Evolutionary conservation across 371 early-diverging fungal genomes (phyloP).

Genomic region (Zychaea mexicana): DNA sequence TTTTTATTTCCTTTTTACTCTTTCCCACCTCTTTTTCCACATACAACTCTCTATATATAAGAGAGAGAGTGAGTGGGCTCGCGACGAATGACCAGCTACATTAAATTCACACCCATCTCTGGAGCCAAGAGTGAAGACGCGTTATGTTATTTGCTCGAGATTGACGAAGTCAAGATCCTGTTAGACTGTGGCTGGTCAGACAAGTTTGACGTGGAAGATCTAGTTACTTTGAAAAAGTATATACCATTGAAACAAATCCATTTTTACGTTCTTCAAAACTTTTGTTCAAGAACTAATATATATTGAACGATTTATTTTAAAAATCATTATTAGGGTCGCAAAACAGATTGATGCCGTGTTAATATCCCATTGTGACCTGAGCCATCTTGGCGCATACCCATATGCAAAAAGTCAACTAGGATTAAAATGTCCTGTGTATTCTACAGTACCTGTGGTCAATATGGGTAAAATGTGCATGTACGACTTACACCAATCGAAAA

Average conservation of each 20-base stretch:
- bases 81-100: slow-evolving; percentile 72
- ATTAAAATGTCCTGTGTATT: slow-evolving; percentile 88
- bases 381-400: slow-evolving; percentile 90
- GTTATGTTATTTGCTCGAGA: slow-evolving; percentile 89
- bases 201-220: slow-evolving; percentile 67
- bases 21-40: no score
- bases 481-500: slow-evolving; percentile 75
- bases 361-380: slow-evolving; percentile 87
- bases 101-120: slow-evolving; percentile 85
- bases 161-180: slow-evolving; percentile 87
- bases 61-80: no score
- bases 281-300: no score
- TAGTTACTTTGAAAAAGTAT: slow-evolving; percentile 71
- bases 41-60: no score
- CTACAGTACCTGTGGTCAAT: slow-evolving; percentile 92
- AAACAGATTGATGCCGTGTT: slow-evolving; percentile 93
- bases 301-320: no score
- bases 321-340: slow-evolving; percentile 62
- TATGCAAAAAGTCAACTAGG: slow-evolving; percentile 82
- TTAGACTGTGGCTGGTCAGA: slow-evolving; percentile 94
- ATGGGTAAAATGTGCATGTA: slow-evolving; percentile 91
- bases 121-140: slow-evolving; percentile 84
- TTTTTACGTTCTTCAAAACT: no score
- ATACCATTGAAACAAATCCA: no score
- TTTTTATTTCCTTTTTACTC: no score